Conservation (phyloP, 768 basidiomycete genomes). For the Mycena rosella region DNA sequence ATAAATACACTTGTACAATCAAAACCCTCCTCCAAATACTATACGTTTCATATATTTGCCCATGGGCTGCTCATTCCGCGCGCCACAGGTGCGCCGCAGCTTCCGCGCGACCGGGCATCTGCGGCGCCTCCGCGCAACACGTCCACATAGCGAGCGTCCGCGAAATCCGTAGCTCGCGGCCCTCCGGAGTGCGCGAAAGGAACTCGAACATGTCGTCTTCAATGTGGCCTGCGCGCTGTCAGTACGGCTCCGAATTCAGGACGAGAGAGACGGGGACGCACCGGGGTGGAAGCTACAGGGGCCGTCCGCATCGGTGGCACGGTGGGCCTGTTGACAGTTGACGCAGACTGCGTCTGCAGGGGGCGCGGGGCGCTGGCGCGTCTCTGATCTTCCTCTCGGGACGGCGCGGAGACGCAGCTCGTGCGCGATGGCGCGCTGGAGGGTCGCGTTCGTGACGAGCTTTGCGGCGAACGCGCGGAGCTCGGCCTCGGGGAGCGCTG, state of each 20-base stretch:
- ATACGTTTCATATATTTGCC: neutral
- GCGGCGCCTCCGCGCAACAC: slow-evolving; percentile 60
- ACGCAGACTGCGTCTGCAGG: slow-evolving; percentile 31
- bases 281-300: slow-evolving; percentile 54
- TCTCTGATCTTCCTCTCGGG: slow-evolving; percentile 34
- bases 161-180: slow-evolving; percentile 46
- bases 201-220: slow-evolving; percentile 58
- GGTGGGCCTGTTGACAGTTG: slow-evolving; percentile 36
- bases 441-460: slow-evolving; percentile 50
- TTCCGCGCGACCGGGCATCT: slow-evolving; percentile 51
- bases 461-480: slow-evolving; percentile 56
- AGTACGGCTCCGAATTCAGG: neutral
- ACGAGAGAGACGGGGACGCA: slow-evolving; percentile 23
- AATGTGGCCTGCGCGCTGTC: slow-evolving; percentile 48
- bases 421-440: slow-evolving; percentile 54
- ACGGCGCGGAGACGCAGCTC: slow-evolving; percentile 46
- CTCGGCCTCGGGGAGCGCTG: slow-evolving; percentile 50
- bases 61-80: neutral
- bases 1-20: too few species aligned
- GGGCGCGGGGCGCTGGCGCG: slow-evolving; percentile 23
- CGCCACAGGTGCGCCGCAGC: slow-evolving; percentile 35
- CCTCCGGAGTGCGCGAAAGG: slow-evolving; percentile 51
- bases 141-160: slow-evolving; percentile 60
- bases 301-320: slow-evolving; percentile 1
- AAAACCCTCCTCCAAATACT: too few species aligned